Evolutionary conservation across 139 green algal genomes (phyloP).

Genomic region (Closterium sp.): DNA sequence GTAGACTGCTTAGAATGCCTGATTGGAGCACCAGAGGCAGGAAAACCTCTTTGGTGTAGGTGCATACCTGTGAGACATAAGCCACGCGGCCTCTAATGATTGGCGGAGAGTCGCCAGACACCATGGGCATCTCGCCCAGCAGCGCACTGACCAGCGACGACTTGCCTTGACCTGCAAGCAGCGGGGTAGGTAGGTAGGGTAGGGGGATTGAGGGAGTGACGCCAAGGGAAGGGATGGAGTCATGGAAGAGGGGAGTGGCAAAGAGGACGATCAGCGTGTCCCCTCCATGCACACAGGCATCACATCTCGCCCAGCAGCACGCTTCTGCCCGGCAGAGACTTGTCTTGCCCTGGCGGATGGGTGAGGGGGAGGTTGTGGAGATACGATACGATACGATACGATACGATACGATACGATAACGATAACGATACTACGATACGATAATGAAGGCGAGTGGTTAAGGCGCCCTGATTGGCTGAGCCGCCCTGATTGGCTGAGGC

Average conservation of each 20-base stretch:
- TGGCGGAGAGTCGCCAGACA: constrained; percentile 2
- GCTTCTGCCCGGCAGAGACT: too few species aligned
- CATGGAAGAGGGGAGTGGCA: not conserved
- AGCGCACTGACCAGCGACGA: constrained; percentile 42
- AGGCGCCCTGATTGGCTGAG: too few species aligned
- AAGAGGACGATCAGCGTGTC: too few species aligned
- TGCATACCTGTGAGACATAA: constrained; percentile 38
- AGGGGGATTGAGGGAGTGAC: not conserved
- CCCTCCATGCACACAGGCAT: not conserved
- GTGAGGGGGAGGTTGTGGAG: too few species aligned
- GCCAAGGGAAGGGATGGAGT: not conserved
- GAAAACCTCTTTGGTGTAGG: not conserved
- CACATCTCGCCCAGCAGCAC: not conserved
- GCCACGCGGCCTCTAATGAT: constrained; percentile 28
- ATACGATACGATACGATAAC: too few species aligned
- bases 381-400: too few species aligned
- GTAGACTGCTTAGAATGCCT: too few species aligned
- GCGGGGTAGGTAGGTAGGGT: not conserved
- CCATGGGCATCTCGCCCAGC: constrained; percentile 47
- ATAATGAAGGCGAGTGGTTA: too few species aligned
- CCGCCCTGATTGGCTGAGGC: too few species aligned
- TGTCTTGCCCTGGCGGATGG: too few species aligned
- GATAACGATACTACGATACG: too few species aligned
- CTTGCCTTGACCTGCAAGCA: constrained; percentile 41
- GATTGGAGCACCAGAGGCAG: not conserved